phyloP scores from a whole-genome alignment of 2,329 filamentous ascomycete genomes.

The Lachnellula subtilissima region DNA sequence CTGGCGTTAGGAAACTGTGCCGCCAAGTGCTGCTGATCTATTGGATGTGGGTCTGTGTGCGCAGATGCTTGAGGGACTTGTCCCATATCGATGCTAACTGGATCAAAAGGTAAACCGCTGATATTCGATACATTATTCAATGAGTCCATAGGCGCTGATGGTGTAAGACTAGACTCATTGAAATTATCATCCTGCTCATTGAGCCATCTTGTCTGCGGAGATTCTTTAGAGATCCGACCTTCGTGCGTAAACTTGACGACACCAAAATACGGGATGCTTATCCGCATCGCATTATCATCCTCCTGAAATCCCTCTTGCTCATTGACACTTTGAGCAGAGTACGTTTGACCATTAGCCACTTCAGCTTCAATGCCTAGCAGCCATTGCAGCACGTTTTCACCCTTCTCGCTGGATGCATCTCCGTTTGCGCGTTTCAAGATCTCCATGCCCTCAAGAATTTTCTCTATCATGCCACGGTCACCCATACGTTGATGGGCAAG shows the following conservation, averaged over 20 bases:
- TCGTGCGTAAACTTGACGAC: constrained; percentile 29
- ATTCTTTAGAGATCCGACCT: constrained; percentile 2
- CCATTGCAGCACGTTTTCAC: constrained; percentile 29
- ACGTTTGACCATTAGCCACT: constrained; percentile 16
- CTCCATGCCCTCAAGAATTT: constrained; percentile 34
- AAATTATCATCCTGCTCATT: too few relatives aligned
- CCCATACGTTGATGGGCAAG: constrained; percentile 36
- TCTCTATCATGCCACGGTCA: constrained; percentile 39
- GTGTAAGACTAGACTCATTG: too few relatives aligned
- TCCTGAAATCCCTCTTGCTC: constrained; percentile 10
- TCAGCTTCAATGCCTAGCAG: constrained; percentile 34
- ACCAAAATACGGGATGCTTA: constrained; percentile 31
- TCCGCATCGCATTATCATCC: constrained; percentile 1
- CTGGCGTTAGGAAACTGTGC: neutral
- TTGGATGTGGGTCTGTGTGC: too few relatives aligned
- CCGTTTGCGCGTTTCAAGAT: constrained; percentile 24
- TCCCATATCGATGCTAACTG: too few relatives aligned
- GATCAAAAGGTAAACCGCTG: too few relatives aligned
- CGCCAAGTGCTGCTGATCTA: too few relatives aligned
- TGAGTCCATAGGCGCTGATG: too few relatives aligned
- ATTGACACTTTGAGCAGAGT: constrained; percentile 10
- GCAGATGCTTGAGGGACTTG: too few relatives aligned
- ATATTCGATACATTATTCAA: too few relatives aligned
- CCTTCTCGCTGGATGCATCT: constrained; percentile 32
- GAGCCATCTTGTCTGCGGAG: neutral